A percentile compares a stretch with the other conserved stretches of the same genome.
Conservation (phyloP, 805 yeast species). For the Metschnikowia kunwiensis region DNA sequence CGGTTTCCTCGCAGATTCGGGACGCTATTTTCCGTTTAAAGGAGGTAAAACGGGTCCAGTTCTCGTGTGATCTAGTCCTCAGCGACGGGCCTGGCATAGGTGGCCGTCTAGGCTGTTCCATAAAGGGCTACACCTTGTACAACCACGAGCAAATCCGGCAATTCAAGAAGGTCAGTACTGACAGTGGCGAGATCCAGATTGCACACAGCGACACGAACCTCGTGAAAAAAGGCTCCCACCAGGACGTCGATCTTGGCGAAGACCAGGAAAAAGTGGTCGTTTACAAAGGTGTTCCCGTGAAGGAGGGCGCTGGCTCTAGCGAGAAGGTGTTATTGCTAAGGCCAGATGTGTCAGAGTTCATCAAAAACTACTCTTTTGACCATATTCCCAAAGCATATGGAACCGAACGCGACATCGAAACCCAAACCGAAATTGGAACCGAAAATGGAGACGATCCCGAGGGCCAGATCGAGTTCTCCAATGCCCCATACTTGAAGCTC, state of each 20-base stretch:
- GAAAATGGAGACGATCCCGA: slow-evolving; percentile 4
- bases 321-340: slow-evolving; percentile 24
- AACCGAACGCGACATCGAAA: neutral
- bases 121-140: slow-evolving; percentile 69
- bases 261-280: slow-evolving; percentile 24
- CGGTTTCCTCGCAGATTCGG: slow-evolving; percentile 33
- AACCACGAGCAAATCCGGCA: slow-evolving; percentile 50
- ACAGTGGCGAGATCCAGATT: slow-evolving; percentile 48
- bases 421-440: neutral
- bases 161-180: slow-evolving; percentile 52
- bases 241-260: slow-evolving; percentile 22
- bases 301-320: slow-evolving; percentile 3
- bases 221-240: slow-evolving; percentile 16
- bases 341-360: slow-evolving; percentile 25
- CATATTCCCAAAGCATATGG: slow-evolving; percentile 21
- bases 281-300: slow-evolving; percentile 23
- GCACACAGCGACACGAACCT: slow-evolving; percentile 36
- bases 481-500: slow-evolving; percentile 54
- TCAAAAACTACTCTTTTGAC: slow-evolving; percentile 36
- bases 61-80: slow-evolving; percentile 58
- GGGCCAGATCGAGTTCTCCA: slow-evolving; percentile 14
- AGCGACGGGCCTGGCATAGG: slow-evolving; percentile 41
- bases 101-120: slow-evolving; percentile 52
- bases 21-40: slow-evolving; percentile 51
- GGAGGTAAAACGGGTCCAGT: slow-evolving; percentile 61